Conservation (phyloP, 2,329 filamentous ascomycete genomes). For the Colletotrichum kahawae region DNA sequence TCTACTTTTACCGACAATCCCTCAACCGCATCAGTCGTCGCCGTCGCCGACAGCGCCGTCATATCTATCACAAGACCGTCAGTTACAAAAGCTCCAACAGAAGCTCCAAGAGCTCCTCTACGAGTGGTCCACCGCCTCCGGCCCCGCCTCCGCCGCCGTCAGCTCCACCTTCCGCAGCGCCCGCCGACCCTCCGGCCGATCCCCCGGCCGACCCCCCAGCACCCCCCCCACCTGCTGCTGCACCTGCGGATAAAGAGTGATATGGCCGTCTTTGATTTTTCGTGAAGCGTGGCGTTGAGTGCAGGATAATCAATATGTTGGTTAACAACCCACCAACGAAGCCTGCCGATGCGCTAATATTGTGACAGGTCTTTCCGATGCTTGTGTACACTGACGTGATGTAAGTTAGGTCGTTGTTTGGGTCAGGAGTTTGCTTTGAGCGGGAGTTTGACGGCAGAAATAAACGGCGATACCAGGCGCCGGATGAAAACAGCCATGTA, state of each 20-base stretch:
- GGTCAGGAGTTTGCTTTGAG: neutral
- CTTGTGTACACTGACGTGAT: neutral
- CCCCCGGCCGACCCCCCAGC: neutral
- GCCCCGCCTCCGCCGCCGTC: neutral
- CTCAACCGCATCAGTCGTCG: slow-evolving; percentile 37
- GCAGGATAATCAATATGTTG: neutral
- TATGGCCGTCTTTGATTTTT: neutral
- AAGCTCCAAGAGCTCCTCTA: slow-evolving; percentile 38
- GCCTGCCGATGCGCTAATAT: neutral
- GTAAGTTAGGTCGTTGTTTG: neutral
- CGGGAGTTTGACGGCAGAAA: neutral
- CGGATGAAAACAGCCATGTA: slow-evolving; percentile 1
- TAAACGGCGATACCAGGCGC: slow-evolving; percentile 4
- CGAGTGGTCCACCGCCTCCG: neutral
- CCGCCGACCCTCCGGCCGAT: neutral
- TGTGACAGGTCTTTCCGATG: neutral
- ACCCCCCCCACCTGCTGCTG: neutral
- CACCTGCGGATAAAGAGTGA: slow-evolving; percentile 8
- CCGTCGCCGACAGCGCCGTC: slow-evolving; percentile 25
- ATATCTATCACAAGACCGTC: slow-evolving; percentile 28
- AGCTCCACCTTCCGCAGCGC: neutral
- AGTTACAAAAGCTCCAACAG: slow-evolving; percentile 39
- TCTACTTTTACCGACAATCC: slow-evolving; percentile 44
- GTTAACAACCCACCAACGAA: neutral
- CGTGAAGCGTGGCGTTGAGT: neutral